These are phyloP conservation scores for Phytophthora sojae DNA, from an alignment of 352 stramenopile genomes.

Conservation along the genomic window DNA sequence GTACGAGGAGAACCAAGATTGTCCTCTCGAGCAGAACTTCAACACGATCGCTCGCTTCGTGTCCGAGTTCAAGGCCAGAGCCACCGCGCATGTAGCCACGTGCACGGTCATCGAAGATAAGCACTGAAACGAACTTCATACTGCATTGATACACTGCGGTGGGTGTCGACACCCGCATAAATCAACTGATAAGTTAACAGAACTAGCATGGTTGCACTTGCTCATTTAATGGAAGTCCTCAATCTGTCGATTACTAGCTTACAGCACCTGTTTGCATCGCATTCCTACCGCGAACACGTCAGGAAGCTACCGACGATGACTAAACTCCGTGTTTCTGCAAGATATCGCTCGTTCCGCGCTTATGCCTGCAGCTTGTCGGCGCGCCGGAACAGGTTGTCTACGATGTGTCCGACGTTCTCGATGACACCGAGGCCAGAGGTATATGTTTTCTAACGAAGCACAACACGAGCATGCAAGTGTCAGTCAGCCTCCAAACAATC, in stretches of 20 bases:
- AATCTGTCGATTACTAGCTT: not conserved
- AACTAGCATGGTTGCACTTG: not conserved
- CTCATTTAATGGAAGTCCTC: not conserved
- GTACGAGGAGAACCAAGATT: constrained; percentile 33
- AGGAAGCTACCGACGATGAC: constrained; percentile 5
- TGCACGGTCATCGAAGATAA: no score
- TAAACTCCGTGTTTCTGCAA: constrained; percentile 19
- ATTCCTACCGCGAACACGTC: constrained; percentile 2
- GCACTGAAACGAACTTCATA: no score
- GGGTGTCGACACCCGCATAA: no score
- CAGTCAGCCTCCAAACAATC: constrained; percentile 4
- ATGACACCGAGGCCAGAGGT: constrained; percentile 96
- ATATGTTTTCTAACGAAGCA: constrained; percentile 82
- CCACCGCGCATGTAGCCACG: not conserved
- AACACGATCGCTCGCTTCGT: constrained; percentile 33
- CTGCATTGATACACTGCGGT: no score
- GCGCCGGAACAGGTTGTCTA: constrained; percentile 95
- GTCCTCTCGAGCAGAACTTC: constrained; percentile 26
- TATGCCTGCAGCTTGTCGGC: constrained; percentile 87
- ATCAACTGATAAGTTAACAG: not conserved
- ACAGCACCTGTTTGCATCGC: not conserved
- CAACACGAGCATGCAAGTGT: constrained; percentile 13
- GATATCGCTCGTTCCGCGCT: constrained; percentile 13
- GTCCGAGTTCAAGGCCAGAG: constrained; percentile 23
- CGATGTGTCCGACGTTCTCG: constrained; percentile 96